phyloP scores from a whole-genome alignment of 2,329 filamentous ascomycete genomes.

The Beauveria scarabaeidicola region DNA sequence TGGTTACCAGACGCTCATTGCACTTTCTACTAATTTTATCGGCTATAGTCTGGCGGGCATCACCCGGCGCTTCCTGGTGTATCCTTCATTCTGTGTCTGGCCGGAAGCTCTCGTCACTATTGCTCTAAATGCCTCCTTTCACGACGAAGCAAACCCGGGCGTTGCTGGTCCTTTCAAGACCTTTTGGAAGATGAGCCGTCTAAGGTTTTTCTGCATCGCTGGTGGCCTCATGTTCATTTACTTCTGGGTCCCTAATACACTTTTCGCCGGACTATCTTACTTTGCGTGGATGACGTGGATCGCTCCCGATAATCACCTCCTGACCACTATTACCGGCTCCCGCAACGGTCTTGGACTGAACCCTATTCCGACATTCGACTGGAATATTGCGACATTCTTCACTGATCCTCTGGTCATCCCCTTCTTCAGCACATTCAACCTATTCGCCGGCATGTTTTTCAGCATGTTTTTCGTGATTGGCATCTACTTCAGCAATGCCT shows the following conservation, averaged over 20 bases:
- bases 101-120: conserved; percentile 38
- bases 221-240: conserved; percentile 40
- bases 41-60: conserved; percentile 44
- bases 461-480: conserved; percentile 31
- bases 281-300: conserved; percentile 48
- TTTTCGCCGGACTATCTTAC: conserved; percentile 35
- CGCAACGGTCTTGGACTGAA: conserved; percentile 31
- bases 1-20: conserved; percentile 37
- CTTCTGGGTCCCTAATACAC: conserved; percentile 42
- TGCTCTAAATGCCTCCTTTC: conserved; percentile 27
- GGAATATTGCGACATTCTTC: conserved; percentile 26
- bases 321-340: conserved; percentile 27
- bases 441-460: conserved; percentile 27
- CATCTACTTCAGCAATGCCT: conserved; percentile 35
- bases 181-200: conserved; percentile 25
- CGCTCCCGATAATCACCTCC: conserved; percentile 28
- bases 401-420: conserved; percentile 23
- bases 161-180: conserved; percentile 23
- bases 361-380: conserved; percentile 31
- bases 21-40: conserved; percentile 40
- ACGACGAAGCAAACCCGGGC: conserved; percentile 13
- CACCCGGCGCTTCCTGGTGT: conserved; percentile 38
- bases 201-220: conserved; percentile 34
- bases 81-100: conserved; percentile 42
- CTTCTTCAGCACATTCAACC: conserved; percentile 32